Base-by-base conservation (phyloP, 345 rosid genomes). In the Abelmoschus esculentus region DNA sequence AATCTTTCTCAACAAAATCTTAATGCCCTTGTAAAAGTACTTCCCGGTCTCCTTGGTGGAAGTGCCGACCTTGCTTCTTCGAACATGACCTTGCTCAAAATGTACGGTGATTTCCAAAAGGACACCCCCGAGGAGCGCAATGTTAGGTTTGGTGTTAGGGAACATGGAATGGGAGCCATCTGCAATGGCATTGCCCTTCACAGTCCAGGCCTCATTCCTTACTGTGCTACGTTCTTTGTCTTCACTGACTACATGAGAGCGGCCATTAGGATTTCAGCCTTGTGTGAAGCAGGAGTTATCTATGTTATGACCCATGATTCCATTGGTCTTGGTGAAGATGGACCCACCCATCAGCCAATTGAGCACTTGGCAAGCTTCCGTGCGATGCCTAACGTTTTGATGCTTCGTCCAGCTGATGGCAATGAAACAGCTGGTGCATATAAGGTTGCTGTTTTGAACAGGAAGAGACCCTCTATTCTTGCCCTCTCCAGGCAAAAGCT, bases 191-290 rank as follows among this genome's bases (percentile, higher is more conserved):
- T 96, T 75, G 91, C 88, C 50, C 96, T 70, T 64, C 99, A 96
- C 81, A 84, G 91, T 78, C 96, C 96, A 12, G 99, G 98, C 50
- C 64, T 92, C 47, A 78, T 96, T 72, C 99, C 99, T 4, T 96
- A 96, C 79, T 96, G 98, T 69, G 99, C 99, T 59, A 96, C 99
- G 19, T 96, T 96, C 96, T 96, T 96, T 70, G 99, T 96, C 61
- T 96, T 96, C 87, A 92, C 99, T 7, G 99, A 96, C 80, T 96
- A 96, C 97, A 92, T 96, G 99, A 90, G 99, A 78, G 97, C 86
- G 67, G 97, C 99, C 46, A 96, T 96, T 8, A 85, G 99, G 76
- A 85, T 96, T 69, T 90, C 99, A 15, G 96, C 99, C 69, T 77
- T 96, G 81, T 66, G 67, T 54, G 89, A 92, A 80, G 87, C 98